A percentile compares a stretch with the other conserved stretches of the same genome.
phyloP scores from a whole-genome alignment of 2,329 filamentous ascomycete genomes.

The Cladosporium sp. region DNA sequence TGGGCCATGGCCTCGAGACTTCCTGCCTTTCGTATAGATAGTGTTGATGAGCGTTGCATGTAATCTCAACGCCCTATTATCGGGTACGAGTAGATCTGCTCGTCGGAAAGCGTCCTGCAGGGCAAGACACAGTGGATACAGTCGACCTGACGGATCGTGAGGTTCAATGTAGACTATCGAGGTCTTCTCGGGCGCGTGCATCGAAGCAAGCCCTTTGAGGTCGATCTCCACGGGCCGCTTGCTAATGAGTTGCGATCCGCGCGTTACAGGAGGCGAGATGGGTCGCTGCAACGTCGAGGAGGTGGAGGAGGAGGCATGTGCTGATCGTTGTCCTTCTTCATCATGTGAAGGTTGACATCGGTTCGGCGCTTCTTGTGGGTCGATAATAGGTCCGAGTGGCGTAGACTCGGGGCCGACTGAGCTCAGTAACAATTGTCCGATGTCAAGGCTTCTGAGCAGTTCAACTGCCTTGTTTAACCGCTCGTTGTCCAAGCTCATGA shows the following conservation, averaged over 20 bases:
- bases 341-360: not conserved
- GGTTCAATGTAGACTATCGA: constrained; percentile 65
- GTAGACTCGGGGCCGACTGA: not conserved
- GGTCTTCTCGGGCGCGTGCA: constrained; percentile 55
- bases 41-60: constrained; percentile 88
- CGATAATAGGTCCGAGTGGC: not conserved
- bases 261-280: constrained; percentile 15
- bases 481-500: constrained; percentile 66
- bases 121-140: constrained; percentile 56
- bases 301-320: constrained; percentile 7
- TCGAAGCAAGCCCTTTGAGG: constrained; percentile 52
- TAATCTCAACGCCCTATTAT: constrained; percentile 63
- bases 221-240: constrained; percentile 33
- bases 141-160: constrained; percentile 45
- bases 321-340: not conserved
- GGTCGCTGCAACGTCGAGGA: not conserved
- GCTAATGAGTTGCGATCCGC: not conserved
- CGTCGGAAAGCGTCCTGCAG: constrained; percentile 54
- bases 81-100: constrained; percentile 53
- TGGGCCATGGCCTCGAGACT: constrained; percentile 28
- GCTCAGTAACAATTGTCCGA: constrained; percentile 19
- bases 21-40: constrained; percentile 60
- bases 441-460: constrained; percentile 30
- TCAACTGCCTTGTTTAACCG: constrained; percentile 47
- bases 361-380: not conserved